These are phyloP conservation scores for Arabidopsis thaliana DNA, from an alignment of 345 rosid species.

Conservation along the genomic window TAIR10.1 NC_003075.7:16834501-16835000, in stretches of 20 bases:
- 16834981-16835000: slow-evolving; percentile 93
- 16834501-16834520: slow-evolving; percentile 68
- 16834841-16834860: not conserved
- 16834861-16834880: not conserved
- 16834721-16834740: slow-evolving; percentile 63
- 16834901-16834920: not conserved
- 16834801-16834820: not conserved
- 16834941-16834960: slow-evolving; percentile 53
- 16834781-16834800: slow-evolving; percentile 66
- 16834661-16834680: slow-evolving; percentile 69
- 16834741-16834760: slow-evolving; percentile 94
- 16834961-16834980: slow-evolving; percentile 70
- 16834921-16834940: not conserved
- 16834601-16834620: not conserved
- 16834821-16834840: slow-evolving; percentile 38
- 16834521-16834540: slow-evolving; percentile 49
- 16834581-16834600: slow-evolving; percentile 3
- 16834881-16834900: not conserved
- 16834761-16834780: slow-evolving; percentile 75
- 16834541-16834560: not conserved
- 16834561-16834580: not conserved
- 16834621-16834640: slow-evolving; percentile 74
- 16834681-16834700: slow-evolving; percentile 84
- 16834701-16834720: slow-evolving; percentile 72
- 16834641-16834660: slow-evolving; percentile 83